Evolutionary conservation across 2,329 filamentous ascomycete genomes (phyloP).

Genomic region (Fusarium sp.): DNA sequence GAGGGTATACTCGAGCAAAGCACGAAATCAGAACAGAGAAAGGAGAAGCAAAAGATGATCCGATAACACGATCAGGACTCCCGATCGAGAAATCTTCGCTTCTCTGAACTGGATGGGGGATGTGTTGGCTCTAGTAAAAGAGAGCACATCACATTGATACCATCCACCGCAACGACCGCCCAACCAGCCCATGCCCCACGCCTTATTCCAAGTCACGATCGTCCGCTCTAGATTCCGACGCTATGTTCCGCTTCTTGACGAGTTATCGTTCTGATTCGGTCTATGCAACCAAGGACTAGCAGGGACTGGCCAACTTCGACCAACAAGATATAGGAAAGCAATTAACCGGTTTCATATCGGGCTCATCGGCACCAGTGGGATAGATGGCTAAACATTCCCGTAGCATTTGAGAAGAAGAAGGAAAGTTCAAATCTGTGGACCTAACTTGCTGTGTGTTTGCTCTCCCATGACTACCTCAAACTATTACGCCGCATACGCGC

Average conservation of each 20-base stretch:
- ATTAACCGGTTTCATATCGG: neutral
- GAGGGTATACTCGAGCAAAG: neutral
- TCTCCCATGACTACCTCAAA: slow-evolving; percentile 4
- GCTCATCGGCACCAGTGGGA: slow-evolving; percentile 10
- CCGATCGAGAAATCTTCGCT: neutral
- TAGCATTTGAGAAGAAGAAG: neutral
- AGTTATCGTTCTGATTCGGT: neutral
- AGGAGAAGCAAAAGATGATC: neutral
- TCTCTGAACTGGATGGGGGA: neutral
- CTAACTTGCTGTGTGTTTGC: slow-evolving; percentile 25
- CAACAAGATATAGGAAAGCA: neutral
- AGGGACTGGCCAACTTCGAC: slow-evolving; percentile 7
- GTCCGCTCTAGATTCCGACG: neutral
- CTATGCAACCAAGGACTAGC: neutral
- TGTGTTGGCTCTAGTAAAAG: slow-evolving; percentile 12
- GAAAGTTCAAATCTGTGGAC: slow-evolving; percentile 1
- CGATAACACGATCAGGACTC: neutral
- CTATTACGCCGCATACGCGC: slow-evolving; percentile 13
- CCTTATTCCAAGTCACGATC: slow-evolving; percentile 5
- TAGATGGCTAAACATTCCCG: neutral
- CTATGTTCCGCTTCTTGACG: neutral
- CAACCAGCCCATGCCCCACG: slow-evolving; percentile 18
- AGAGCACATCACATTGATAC: slow-evolving; percentile 18
- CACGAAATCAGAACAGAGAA: neutral
- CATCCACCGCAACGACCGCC: slow-evolving; percentile 22